A percentile compares a stretch with the other conserved stretches of the same genome.
These are phyloP conservation scores for Phytophthora hibernalis DNA, from an alignment of 352 stramenopile species.

Conservation along the genomic window DNA sequence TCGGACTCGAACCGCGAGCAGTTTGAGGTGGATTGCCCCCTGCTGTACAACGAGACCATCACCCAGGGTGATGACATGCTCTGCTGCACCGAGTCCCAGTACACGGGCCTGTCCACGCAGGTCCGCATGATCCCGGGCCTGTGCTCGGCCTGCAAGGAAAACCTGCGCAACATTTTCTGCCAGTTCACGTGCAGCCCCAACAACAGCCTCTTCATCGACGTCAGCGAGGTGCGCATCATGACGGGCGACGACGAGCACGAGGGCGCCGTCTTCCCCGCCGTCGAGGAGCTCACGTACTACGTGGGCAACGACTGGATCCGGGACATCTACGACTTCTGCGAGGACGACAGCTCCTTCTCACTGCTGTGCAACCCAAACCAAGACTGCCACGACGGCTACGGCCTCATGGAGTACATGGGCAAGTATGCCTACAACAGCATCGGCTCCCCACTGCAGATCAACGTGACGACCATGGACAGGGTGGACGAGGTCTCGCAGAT, in stretches of 20 bases:
- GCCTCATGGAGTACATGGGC: slow-evolving; percentile 68
- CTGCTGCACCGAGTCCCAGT: slow-evolving; percentile 69
- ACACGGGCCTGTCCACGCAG: slow-evolving; percentile 60
- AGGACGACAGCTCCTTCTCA: slow-evolving; percentile 64
- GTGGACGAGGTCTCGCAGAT: slow-evolving; percentile 34
- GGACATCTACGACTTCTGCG: slow-evolving; percentile 71
- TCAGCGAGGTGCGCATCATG: slow-evolving; percentile 63
- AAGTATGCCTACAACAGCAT: slow-evolving; percentile 70
- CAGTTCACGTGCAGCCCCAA: slow-evolving; percentile 72
- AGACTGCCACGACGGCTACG: slow-evolving; percentile 60
- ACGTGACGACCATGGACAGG: slow-evolving; percentile 58
- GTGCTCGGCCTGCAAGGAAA: slow-evolving; percentile 67
- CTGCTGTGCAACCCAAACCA: slow-evolving; percentile 63
- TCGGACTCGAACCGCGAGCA: slow-evolving; percentile 55
- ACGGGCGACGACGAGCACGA: slow-evolving; percentile 47
- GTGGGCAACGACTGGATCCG: slow-evolving; percentile 68
- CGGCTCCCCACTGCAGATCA: slow-evolving; percentile 68
- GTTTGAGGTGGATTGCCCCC: slow-evolving; percentile 67
- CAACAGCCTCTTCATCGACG: slow-evolving; percentile 68
- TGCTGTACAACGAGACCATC: slow-evolving; percentile 69
- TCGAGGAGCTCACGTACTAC: slow-evolving; percentile 68
- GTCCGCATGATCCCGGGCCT: slow-evolving; percentile 65
- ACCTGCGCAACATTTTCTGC: slow-evolving; percentile 73
- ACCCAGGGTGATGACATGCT: slow-evolving; percentile 53
- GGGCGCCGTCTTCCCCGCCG: slow-evolving; percentile 50